Evolutionary conservation across 768 basidiomycete species (phyloP), one percentile per base, ranked within the genome.

Genomic region (Mycena vitilis): DNA sequence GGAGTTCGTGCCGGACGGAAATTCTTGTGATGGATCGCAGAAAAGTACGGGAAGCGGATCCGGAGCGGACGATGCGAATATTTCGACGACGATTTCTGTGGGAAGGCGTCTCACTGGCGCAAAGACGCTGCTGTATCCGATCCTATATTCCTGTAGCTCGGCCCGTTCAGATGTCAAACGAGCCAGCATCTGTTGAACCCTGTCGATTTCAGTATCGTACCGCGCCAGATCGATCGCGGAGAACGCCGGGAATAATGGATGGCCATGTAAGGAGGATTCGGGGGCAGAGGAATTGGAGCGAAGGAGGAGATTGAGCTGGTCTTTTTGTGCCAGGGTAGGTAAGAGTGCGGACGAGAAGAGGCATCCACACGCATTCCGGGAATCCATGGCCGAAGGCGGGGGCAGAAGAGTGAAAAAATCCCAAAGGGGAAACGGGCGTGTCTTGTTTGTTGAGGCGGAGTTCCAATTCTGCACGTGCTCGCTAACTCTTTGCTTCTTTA

Each of bases 71-170:
- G 38, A 16, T 6, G 54, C n/a, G n/a, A 55, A 55, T n/a, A 55
- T 55, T 37, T 55, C 37, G 11, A 37, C 54, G 4, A 55, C 37
- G 12, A 55, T 38, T 38, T 55, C 54, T 37, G n/a, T 13, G n/a
- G 54, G 54, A 38, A 55, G 54, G 16, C 54, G 54, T 37, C 54
- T 38, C 9, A 38, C 54, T 10, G 54, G 54, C 4, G 54, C 54
- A 12, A 38, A 38, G 36, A 22, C 18, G 38, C 54, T 55, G 37
- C 37, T 30, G 11, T n/a, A 55, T 55, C n/a, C 11, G 13, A 22
- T 16, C 20, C 36, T 8, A 40, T 55, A 38, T n/a, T 18, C 37
- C 52, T 38, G 54, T 25, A 55, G 22, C 5, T 15, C 12, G n/a
- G 34, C 37, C 16, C 34, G 37, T 38, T 55, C 54, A 10, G 54